phyloP scores from a whole-genome alignment of 352 stramenopile genomes.

The Ochromonadaceae sp. region DNA sequence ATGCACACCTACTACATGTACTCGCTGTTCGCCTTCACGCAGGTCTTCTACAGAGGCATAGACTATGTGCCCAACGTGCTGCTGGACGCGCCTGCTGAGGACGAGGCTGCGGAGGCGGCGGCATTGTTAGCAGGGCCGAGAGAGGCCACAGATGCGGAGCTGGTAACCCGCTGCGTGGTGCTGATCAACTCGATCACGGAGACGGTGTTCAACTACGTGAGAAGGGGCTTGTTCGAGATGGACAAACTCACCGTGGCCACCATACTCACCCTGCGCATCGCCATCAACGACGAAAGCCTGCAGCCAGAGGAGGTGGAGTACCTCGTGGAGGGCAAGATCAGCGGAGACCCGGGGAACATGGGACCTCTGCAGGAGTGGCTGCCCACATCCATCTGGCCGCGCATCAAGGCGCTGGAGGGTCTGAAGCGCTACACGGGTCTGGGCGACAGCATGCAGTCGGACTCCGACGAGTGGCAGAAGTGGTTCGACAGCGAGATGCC shows the following conservation, averaged over 20 bases:
- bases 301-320: slow-evolving; percentile 65
- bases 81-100: slow-evolving; percentile 19
- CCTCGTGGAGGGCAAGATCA: slow-evolving; percentile 52
- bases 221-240: slow-evolving; percentile 75
- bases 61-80: slow-evolving; percentile 56
- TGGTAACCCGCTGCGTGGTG: slow-evolving; percentile 47
- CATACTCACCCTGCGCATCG: slow-evolving; percentile 79
- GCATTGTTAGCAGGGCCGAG: slow-evolving; percentile 23
- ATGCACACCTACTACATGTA: slow-evolving; percentile 95
- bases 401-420: slow-evolving; percentile 75
- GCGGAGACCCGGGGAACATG: slow-evolving; percentile 71
- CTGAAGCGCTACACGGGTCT: slow-evolving; percentile 75
- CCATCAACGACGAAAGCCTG: slow-evolving; percentile 66
- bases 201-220: slow-evolving; percentile 88
- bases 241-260: slow-evolving; percentile 86
- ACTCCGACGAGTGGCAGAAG: slow-evolving; percentile 84
- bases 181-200: slow-evolving; percentile 79
- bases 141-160: slow-evolving; percentile 70
- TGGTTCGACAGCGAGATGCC: slow-evolving; percentile 89
- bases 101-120: not conserved
- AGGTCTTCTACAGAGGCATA: slow-evolving; percentile 84
- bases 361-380: slow-evolving; percentile 81
- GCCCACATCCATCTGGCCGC: slow-evolving; percentile 61
- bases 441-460: slow-evolving; percentile 84
- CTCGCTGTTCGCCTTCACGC: slow-evolving; percentile 82